A percentile compares a stretch with the other conserved stretches of the same genome.
phyloP scores from a whole-genome alignment of 2,329 filamentous ascomycete genomes.

The Fusarium papillatum region DNA sequence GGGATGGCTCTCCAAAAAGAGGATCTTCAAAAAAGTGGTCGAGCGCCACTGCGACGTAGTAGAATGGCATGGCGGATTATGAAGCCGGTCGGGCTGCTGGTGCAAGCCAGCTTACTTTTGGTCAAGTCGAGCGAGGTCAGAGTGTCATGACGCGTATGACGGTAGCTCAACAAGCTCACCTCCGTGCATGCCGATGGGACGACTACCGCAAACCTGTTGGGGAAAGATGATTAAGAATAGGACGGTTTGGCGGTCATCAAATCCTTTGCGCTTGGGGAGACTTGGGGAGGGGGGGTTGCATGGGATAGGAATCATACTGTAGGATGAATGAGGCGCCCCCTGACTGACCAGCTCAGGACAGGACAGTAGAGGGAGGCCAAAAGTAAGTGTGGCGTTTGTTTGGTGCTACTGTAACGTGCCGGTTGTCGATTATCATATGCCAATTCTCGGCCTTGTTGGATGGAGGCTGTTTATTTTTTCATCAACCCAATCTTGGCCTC shows the following conservation, averaged over 20 bases:
- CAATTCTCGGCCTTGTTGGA: neutral
- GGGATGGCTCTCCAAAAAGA: neutral
- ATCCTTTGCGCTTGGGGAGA: neutral
- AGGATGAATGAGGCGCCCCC: slow-evolving; percentile 1
- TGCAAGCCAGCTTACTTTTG: neutral
- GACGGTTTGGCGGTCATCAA: slow-evolving; percentile 1
- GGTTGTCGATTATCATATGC: slow-evolving; percentile 3
- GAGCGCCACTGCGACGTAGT: slow-evolving; percentile 1
- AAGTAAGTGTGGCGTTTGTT: slow-evolving; percentile 42
- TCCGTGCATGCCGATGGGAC: slow-evolving; percentile 3
- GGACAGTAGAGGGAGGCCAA: slow-evolving; percentile 9
- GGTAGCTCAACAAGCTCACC: slow-evolving; percentile 15
- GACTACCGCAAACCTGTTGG: slow-evolving; percentile 10
- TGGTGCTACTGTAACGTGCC: slow-evolving; percentile 15
- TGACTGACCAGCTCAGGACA: slow-evolving; percentile 8
- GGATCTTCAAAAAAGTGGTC: neutral
- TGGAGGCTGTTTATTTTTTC: neutral
- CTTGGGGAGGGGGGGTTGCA: slow-evolving; percentile 7
- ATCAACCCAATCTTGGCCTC: slow-evolving; percentile 9
- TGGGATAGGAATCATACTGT: slow-evolving; percentile 24
- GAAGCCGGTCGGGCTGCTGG: neutral
- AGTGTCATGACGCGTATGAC: slow-evolving; percentile 3
- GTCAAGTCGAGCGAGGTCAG: neutral
- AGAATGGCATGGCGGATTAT: neutral
- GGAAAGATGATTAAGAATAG: neutral